Evolutionary conservation across 1,284 basidiomycete genomes (phyloP).

Genomic region (Malassezia japonica): DNA sequence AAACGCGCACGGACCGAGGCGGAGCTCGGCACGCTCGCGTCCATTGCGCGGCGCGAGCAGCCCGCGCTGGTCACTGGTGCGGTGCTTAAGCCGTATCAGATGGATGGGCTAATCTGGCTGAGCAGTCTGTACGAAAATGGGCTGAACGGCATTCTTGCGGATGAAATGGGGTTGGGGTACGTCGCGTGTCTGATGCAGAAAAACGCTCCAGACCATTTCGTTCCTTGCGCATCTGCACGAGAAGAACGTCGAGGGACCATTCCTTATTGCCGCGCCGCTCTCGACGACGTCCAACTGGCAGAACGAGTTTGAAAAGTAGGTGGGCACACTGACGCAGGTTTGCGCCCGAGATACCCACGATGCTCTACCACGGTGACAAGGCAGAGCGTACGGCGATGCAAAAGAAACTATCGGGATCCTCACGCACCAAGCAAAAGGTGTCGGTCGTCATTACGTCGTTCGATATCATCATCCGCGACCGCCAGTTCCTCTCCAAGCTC

Average conservation of each 20-base stretch:
- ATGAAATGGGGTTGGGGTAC: constrained; percentile 76
- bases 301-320: constrained; percentile 74
- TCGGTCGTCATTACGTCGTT: constrained; percentile 74
- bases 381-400: constrained; percentile 67
- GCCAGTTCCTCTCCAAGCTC: constrained; percentile 24
- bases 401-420: background rate
- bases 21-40: background rate
- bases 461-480: constrained; percentile 67
- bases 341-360: constrained; percentile 60
- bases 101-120: constrained; percentile 95
- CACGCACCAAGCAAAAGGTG: background rate
- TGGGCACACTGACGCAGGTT: constrained; percentile 54
- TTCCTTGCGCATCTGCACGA: constrained; percentile 81
- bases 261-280: constrained; percentile 80
- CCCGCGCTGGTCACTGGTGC: constrained; percentile 74
- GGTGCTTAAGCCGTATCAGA: constrained; percentile 76
- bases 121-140: constrained; percentile 83
- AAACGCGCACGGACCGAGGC: constrained; percentile 7
- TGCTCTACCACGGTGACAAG: constrained; percentile 79
- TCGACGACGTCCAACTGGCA: constrained; percentile 88
- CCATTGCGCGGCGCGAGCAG: constrained; percentile 51
- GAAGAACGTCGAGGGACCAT: constrained; percentile 64
- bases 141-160: constrained; percentile 78
- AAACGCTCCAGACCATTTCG: constrained; percentile 87
- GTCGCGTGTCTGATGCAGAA: constrained; percentile 6